Base-by-base conservation (phyloP, 805 yeast genomes). In the Yamadazyma endophytica region DNA sequence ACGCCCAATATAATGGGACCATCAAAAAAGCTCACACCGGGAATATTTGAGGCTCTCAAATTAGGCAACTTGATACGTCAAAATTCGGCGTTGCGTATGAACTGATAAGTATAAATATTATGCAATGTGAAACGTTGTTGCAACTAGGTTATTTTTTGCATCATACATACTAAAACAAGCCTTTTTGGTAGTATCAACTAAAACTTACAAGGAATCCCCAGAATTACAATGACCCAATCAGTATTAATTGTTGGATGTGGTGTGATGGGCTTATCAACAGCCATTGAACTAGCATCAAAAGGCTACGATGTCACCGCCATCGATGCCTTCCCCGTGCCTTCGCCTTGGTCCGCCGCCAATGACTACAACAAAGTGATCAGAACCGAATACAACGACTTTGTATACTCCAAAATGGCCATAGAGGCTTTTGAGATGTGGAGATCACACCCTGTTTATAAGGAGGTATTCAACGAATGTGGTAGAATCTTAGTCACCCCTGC, bases 321-420 rank as follows among this genome's bases (percentile, higher is more conserved):
- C 18, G 50, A 46, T 32, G 52, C 56, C 7, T 54, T 56, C 36
- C 50, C 58, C 6, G 58, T 64, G 1, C 75, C 75, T 4, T 66
- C 73, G 2, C 61, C 64, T 2, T 50, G 56, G 48, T 63, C 75
- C 2, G 75, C 77, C 17, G 65, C 75, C 7, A 61, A 57, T 33
- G 79, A 73, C 38, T 55, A 56, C 31, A 72, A 72, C 42, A 70
- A 73, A 43, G 70, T 73, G 28, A 58, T 73, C 11, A 51, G 77
- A 29, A 54, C 69, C 0, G 77, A 71, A 39, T 72, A 73, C 38
- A 47, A 61, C 4, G 73, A 70, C 32, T 24, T 50, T 18, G 44
- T 55, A n/a, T 70, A 71, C 35, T 49, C 74, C 4, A 50, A 52
- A 27, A 37, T 73, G 42, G 54, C 72, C 3, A 52, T 68, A 3